Percentiles rank a stretch among this genome's conserved stretches.
Evolutionary conservation across 1,284 basidiomycete species (phyloP).

Genomic region (Prillingera fragicola): DNA sequence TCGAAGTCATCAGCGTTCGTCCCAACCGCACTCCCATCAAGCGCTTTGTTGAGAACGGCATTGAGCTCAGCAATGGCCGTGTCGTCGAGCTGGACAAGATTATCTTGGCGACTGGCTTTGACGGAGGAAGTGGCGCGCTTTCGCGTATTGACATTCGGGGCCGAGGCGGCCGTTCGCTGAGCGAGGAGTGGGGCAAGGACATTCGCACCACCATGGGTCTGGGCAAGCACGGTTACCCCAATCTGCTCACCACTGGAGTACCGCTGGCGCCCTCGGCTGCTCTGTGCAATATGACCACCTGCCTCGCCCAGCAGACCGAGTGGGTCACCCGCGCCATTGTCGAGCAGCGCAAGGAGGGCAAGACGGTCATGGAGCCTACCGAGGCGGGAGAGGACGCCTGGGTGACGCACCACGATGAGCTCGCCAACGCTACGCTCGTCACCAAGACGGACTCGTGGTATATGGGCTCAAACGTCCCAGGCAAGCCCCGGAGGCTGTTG

Average conservation of each 20-base stretch:
- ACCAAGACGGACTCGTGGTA: constrained; percentile 13
- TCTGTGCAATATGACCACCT: constrained; percentile 17
- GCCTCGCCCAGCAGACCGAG: constrained; percentile 15
- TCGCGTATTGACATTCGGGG: constrained; percentile 11
- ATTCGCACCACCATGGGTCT: constrained; percentile 10
- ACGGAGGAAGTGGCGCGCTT: constrained; percentile 9
- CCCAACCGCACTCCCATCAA: constrained; percentile 8
- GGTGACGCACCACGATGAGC: constrained; percentile 11
- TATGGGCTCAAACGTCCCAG: constrained; percentile 14
- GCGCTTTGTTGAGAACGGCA: constrained; percentile 7
- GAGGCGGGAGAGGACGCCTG: constrained; percentile 10
- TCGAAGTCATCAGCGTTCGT: constrained; percentile 8
- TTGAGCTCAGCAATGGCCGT: constrained; percentile 6
- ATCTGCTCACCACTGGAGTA: constrained; percentile 13
- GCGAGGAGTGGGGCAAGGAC: constrained; percentile 13
- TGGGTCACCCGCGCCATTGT: constrained; percentile 8
- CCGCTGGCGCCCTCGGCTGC: constrained; percentile 11
- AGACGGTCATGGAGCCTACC: constrained; percentile 7
- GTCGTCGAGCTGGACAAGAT: constrained; percentile 10
- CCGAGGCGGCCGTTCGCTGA: constrained; percentile 3
- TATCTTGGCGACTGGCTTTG: constrained; percentile 15
- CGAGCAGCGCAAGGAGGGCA: constrained; percentile 1
- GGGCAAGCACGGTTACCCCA: constrained; percentile 12
- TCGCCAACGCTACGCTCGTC: constrained; percentile 10
- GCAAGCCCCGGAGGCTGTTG: constrained; percentile 12